Conservation (phyloP, 768 basidiomycete genomes). For the Tulasnella sp. region DNA sequence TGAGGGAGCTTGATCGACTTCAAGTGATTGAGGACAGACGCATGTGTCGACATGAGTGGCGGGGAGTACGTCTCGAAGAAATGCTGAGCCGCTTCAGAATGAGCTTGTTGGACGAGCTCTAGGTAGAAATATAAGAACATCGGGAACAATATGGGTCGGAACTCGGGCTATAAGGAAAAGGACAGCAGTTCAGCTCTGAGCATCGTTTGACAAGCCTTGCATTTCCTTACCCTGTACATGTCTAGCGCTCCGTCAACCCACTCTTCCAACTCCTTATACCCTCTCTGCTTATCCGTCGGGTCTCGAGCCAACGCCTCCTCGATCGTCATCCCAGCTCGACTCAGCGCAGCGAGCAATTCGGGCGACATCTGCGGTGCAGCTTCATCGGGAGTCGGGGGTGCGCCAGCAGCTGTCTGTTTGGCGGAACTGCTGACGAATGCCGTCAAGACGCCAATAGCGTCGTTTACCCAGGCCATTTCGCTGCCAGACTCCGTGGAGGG, state of each 20-base stretch:
- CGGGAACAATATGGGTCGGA: constrained; percentile 88
- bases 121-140: constrained; percentile 97
- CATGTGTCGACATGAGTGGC: constrained; percentile 63
- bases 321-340: constrained; percentile 29
- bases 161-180: constrained; percentile 65
- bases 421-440: background rate
- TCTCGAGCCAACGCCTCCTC: constrained; percentile 78
- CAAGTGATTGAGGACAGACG: constrained; percentile 67
- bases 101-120: constrained; percentile 86
- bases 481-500: background rate
- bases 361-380: background rate
- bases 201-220: constrained; percentile 13
- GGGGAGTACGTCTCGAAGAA: constrained; percentile 72
- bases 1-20: constrained; percentile 74
- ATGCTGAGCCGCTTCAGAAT: constrained; percentile 80
- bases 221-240: constrained; percentile 71
- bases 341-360: constrained; percentile 26
- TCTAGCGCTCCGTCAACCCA: constrained; percentile 90
- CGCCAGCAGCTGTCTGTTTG: background rate
- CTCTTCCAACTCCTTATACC: constrained; percentile 76
- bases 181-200: background rate
- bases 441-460: background rate
- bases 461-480: constrained; percentile 10
- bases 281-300: constrained; percentile 81
- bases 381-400: background rate